A percentile compares a stretch with the other conserved stretches of the same genome.
Conservation (phyloP, 371 early-diverging fungal genomes). For the Mortierella sp. region DNA sequence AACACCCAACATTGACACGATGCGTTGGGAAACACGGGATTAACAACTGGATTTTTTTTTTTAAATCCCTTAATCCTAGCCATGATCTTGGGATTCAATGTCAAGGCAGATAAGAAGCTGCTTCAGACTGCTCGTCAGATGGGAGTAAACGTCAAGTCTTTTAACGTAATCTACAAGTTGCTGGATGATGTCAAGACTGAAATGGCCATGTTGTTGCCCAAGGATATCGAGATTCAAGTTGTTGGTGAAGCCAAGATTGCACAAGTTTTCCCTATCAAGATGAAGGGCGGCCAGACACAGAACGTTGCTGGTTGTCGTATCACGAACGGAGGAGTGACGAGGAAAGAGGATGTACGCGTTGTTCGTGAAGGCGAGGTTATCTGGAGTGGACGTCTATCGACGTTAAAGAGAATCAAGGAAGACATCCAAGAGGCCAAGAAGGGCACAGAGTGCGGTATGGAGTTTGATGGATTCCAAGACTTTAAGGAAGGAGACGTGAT, state of each 20-base stretch:
- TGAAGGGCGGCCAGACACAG: conserved; percentile 67
- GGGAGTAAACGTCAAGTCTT: conserved; percentile 75
- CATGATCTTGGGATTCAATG: conserved; percentile 89
- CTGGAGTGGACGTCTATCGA: conserved; percentile 76
- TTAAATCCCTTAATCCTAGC: conserved; percentile 46
- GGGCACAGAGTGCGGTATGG: conserved; percentile 94
- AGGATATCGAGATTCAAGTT: conserved; percentile 79
- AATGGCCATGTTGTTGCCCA: conserved; percentile 85
- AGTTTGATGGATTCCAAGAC: conserved; percentile 83
- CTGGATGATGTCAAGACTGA: conserved; percentile 87
- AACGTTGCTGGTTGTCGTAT: conserved; percentile 92
- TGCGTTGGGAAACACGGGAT: neutral
- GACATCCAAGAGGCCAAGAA: conserved; percentile 90
- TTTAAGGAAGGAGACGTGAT: conserved; percentile 87
- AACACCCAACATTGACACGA: neutral
- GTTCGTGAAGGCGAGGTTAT: conserved; percentile 74
- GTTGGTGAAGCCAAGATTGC: conserved; percentile 90
- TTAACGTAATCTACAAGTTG: conserved; percentile 91
- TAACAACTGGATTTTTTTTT: neutral
- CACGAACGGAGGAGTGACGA: conserved; percentile 77
- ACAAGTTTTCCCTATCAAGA: conserved; percentile 83
- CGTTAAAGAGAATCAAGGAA: conserved; percentile 87
- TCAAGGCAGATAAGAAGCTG: conserved; percentile 84
- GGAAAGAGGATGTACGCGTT: conserved; percentile 74
- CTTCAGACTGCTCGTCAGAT: conserved; percentile 70